phyloP scores from a whole-genome alignment of 75 land plant genomes.

The Sequoiadendron giganteum region DNA sequence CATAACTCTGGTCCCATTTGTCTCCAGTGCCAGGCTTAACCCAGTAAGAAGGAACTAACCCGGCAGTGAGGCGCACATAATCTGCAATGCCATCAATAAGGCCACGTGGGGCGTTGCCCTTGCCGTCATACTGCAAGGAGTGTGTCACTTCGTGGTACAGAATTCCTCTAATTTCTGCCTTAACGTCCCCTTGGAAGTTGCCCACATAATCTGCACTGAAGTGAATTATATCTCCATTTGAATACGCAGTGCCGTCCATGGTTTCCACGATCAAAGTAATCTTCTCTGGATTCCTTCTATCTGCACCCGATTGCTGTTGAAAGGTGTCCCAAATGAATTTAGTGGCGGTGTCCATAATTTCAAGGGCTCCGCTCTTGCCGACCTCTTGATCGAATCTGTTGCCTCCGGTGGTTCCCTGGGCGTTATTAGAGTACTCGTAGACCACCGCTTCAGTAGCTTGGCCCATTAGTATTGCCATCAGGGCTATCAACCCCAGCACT shows the following conservation, averaged over 20 bases:
- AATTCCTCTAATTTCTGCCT: constrained; percentile 41
- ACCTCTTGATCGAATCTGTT: constrained; percentile 23
- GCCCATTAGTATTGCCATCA: background rate
- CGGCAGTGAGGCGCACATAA: constrained; percentile 44
- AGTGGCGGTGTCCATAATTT: constrained; percentile 15
- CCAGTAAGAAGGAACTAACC: constrained; percentile 45
- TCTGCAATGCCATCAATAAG: constrained; percentile 63
- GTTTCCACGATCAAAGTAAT: constrained; percentile 28
- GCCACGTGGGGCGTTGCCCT: constrained; percentile 19
- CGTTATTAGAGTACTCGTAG: constrained; percentile 22
- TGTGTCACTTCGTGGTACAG: constrained; percentile 69
- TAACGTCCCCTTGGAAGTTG: constrained; percentile 37
- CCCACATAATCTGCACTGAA: constrained; percentile 35
- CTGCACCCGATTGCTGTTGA: constrained; percentile 11
- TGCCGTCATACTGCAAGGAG: constrained; percentile 67
- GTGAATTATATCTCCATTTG: constrained; percentile 35
- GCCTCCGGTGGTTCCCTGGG: constrained; percentile 24
- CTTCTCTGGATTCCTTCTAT: constrained; percentile 16
- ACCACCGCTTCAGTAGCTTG: constrained; percentile 13
- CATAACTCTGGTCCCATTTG: constrained; percentile 65
- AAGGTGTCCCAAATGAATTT: constrained; percentile 33
- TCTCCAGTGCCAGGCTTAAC: constrained; percentile 50
- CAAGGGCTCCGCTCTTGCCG: constrained; percentile 22
- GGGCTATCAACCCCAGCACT: too few relatives aligned
- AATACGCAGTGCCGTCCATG: constrained; percentile 42